phyloP scores from a whole-genome alignment of 1,284 basidiomycete species.

The Cutaneotrichosporon sp. region DNA sequence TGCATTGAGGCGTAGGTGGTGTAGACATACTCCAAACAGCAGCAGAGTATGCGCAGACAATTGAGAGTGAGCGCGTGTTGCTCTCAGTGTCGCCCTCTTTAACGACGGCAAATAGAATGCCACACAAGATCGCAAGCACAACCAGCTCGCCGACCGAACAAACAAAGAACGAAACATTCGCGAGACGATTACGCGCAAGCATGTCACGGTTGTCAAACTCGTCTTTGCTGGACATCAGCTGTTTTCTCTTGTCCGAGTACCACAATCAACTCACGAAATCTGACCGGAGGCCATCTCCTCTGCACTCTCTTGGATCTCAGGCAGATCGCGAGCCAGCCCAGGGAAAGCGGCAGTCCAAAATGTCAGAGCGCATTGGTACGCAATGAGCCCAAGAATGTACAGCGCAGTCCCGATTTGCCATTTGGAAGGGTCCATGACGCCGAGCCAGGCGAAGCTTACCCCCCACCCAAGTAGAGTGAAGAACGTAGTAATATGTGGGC shows the following conservation, averaged over 20 bases:
- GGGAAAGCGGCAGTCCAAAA: slow-evolving; percentile 29
- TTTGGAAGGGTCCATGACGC: slow-evolving; percentile 49
- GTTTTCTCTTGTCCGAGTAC: background rate
- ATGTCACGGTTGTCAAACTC: slow-evolving; percentile 53
- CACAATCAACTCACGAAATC: slow-evolving; percentile 13
- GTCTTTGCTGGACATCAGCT: slow-evolving; percentile 53
- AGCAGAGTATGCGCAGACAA: slow-evolving; percentile 68
- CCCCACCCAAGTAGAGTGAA: slow-evolving; percentile 72
- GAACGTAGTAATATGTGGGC: slow-evolving; percentile 53
- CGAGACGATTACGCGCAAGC: slow-evolving; percentile 22
- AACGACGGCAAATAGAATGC: slow-evolving; percentile 54
- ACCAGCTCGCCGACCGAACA: slow-evolving; percentile 53
- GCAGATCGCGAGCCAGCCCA: slow-evolving; percentile 21
- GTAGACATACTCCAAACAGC: slow-evolving; percentile 63
- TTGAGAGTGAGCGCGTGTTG: slow-evolving; percentile 72
- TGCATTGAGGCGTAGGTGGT: background rate
- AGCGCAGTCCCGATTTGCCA: slow-evolving; percentile 23
- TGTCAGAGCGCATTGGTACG: slow-evolving; percentile 61
- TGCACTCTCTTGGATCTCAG: slow-evolving; percentile 22
- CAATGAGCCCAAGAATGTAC: slow-evolving; percentile 53
- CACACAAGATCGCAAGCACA: slow-evolving; percentile 48
- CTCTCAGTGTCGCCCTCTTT: slow-evolving; percentile 67
- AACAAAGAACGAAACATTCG: slow-evolving; percentile 59
- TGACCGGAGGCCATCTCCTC: slow-evolving; percentile 14
- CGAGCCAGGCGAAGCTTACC: slow-evolving; percentile 53